A percentile compares a stretch with the other conserved stretches of the same genome.
Evolutionary conservation across 1,139 yeast species (phyloP).

Genomic region (Pichia sp.): DNA sequence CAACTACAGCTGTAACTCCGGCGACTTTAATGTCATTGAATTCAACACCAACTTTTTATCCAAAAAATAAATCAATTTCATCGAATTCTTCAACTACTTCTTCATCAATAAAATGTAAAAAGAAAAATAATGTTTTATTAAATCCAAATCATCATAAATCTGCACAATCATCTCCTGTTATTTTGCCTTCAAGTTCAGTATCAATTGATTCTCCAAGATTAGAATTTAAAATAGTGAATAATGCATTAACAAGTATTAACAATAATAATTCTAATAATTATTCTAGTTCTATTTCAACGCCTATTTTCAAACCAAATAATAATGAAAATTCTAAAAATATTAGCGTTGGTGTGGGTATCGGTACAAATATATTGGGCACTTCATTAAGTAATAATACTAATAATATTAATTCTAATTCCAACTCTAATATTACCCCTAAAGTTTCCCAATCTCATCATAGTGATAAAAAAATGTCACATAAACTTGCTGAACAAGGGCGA

Average conservation of each 20-base stretch:
- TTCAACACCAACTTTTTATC: constrained; percentile 3
- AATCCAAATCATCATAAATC: constrained; percentile 34
- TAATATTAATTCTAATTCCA: no score
- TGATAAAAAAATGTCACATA: constrained; percentile 73
- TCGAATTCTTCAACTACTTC: neutral
- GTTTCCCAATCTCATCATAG: no score
- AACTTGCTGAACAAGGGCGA: constrained; percentile 92
- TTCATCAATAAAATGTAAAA: neutral
- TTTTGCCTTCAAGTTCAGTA: constrained; percentile 25
- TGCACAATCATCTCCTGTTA: constrained; percentile 34
- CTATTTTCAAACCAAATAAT: no score
- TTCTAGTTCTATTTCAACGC: constrained; percentile 4
- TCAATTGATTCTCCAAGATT: constrained; percentile 1
- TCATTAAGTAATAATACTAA: no score
- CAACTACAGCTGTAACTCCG: constrained; percentile 14
- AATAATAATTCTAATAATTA: no score
- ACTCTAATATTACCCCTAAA: no score
- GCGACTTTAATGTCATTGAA: constrained; percentile 23
- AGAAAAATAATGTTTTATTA: constrained; percentile 25
- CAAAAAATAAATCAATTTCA: neutral
- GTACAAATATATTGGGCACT: no score
- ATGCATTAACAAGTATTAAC: neutral
- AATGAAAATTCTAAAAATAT: no score
- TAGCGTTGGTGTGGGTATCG: no score
- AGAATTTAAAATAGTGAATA: constrained; percentile 1